Conservation (phyloP, 129 eudicot species). For the Ambrosia trifida region DNA sequence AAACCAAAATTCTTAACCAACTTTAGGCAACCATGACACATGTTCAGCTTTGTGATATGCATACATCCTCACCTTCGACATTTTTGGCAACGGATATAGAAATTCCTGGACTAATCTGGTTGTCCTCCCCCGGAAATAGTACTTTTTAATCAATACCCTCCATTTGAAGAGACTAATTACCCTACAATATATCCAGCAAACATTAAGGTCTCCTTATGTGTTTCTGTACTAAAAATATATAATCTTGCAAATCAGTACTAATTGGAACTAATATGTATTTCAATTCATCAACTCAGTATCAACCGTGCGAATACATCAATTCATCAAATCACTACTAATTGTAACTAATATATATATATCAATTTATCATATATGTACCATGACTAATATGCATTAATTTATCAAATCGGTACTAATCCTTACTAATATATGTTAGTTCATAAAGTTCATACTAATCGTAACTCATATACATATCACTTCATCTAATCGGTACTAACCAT, state of each 20-base stretch:
- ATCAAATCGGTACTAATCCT: not conserved
- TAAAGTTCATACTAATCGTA: too few species aligned
- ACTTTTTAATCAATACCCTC: conserved; percentile 37
- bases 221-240: not conserved
- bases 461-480: too few species aligned
- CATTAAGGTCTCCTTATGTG: conserved; percentile 1
- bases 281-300: not conserved
- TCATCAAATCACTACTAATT: too few species aligned
- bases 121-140: not conserved
- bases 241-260: not conserved
- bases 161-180: conserved; percentile 22
- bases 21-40: not conserved
- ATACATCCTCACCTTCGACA: conserved; percentile 47
- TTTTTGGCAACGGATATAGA: conserved; percentile 36
- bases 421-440: too few species aligned
- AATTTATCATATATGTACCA: not conserved
- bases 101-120: too few species aligned
- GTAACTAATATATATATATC: not conserved
- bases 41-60: not conserved
- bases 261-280: not conserved
- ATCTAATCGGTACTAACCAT: too few species aligned
- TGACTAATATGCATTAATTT: not conserved
- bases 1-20: too few species aligned
- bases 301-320: not conserved
- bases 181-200: conserved; percentile 23